Evolutionary conservation across 192 early-diverging fungal genomes (phyloP).

Genomic region (Geranomyces michiganensis): DNA sequence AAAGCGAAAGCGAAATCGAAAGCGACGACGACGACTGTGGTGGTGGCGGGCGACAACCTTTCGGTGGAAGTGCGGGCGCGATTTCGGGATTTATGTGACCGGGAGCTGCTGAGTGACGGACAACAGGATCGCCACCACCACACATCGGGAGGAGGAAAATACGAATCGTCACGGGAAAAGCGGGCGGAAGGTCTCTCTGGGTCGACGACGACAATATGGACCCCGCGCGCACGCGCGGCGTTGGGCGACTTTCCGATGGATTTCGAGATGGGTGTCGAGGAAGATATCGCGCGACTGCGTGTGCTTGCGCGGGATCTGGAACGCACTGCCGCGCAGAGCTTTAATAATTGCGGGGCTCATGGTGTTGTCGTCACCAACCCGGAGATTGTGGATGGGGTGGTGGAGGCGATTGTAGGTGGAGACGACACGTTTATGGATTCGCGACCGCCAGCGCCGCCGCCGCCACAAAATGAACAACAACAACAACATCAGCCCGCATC

Average conservation of each 20-base stretch:
- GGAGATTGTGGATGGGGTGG: slow-evolving; percentile 9
- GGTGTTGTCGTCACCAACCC: slow-evolving; percentile 17
- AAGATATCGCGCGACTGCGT: slow-evolving; percentile 31
- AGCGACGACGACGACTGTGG: neutral
- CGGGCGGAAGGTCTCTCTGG: neutral
- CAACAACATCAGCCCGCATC: no score
- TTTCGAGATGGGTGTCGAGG: slow-evolving; percentile 42
- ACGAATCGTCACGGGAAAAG: slow-evolving; percentile 21
- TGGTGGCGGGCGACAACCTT: neutral
- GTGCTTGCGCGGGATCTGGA: slow-evolving; percentile 32
- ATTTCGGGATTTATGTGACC: slow-evolving; percentile 31
- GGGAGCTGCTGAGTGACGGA: slow-evolving; percentile 22
- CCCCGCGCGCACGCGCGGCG: slow-evolving; percentile 13
- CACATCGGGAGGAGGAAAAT: slow-evolving; percentile 12
- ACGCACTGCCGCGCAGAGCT: neutral
- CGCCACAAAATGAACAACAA: neutral
- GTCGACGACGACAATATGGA: slow-evolving; percentile 20
- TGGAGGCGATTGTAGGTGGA: neutral
- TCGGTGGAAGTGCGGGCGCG: slow-evolving; percentile 5
- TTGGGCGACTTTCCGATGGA: slow-evolving; percentile 31
- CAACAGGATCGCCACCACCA: no score
- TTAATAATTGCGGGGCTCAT: neutral
- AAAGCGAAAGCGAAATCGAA: no score
- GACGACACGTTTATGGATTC: neutral
- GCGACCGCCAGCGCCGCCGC: neutral